Evolutionary conservation across 2,329 filamentous ascomycete species (phyloP), one percentile per base, ranked within the genome.

Genomic region (Sporothrix brunneoviolacea): DNA sequence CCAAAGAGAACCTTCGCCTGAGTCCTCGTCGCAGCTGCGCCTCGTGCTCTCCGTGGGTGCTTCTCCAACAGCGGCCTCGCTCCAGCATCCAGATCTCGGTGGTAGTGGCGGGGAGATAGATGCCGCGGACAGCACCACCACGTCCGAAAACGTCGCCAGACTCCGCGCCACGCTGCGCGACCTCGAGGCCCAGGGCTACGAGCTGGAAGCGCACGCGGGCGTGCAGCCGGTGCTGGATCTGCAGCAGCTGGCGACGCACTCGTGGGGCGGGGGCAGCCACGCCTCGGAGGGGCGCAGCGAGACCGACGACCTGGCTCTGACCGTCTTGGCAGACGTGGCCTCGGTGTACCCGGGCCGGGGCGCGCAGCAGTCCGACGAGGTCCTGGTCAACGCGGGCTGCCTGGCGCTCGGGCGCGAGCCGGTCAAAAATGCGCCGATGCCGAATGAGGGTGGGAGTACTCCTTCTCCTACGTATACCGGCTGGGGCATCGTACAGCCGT

Each of bases 171-270:
- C 70, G 22, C 65, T 81, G 22, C 60, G 58, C 10, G 59, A 61
- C 9, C 64, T 71, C 53, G 68, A 60, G 46, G 61, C 56, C 49
- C 60, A 63, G 4, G 68, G 67, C 32, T 70, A 75, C 44, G 65
- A 61, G 4, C 71, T 89, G 22, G 86, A 90, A 62, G 70, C 89
- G 2, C 87, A 91, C 62, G 86, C 86, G 0, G 86, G 86, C 27
- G 84, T 88, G 3, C 91, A 91, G 62, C 80, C 86, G 0, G 72
- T 82, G 3, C 75, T 91, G 8, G 88, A 93, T 64, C 72, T 91
- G 59, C 88, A 93, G 64, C 88, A 93, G 64, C 71, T 91, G 2
- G 82, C 86, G 1, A 88, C 86, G 0, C 79, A 84, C 59, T 82
- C 85, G 4, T 62, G 68, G 45, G 58, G 71, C 54, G 56, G 61